Base-by-base conservation (phyloP, 768 basidiomycete species). In the Russula abietina region DNA sequence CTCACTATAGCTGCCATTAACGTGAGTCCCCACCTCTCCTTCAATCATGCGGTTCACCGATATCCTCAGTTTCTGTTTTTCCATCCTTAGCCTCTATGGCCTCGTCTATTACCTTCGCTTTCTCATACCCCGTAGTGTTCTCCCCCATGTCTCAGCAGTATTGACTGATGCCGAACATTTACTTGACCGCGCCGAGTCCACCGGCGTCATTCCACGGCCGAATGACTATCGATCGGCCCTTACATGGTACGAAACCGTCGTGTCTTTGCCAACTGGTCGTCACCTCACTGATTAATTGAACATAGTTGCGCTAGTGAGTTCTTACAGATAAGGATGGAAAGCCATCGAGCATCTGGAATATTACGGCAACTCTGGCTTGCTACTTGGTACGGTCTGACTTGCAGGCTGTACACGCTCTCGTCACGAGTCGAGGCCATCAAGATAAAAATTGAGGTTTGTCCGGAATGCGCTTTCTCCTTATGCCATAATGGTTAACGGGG, bases 321-420 rank as follows among this genome's bases (percentile, higher is more conserved):
- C 19, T 22, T 52, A 17, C 51, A 16, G 22, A 45, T 54, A 11
- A 52, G 59, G 10, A 60, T 33, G 3, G 52, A 60, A n/a, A 60
- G 59, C 24, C 41, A 60, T 28, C 59, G 41, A 36, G 24, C 52
- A 19, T 43, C 30, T 5, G 24, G 52, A 11, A 38, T 38, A 1
- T 30, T 41, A 16, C 51, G 32, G 17, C 59, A 60, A 45, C 16
- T 60, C 17, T 22, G 32, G 41, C 59, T n/a, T 38, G 52, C 59
- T 9, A 0, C 36, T 45, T 19, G 59, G n/a, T 39, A 43, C 19
- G 59, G 59, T 19, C 52, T 53, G 12, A 53, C 59, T 4, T 53
- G 41, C 51, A 52, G 17, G n/a, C n/a, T 60, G n/a, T 45, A 32
- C 26, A 12, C n/a, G 19, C 41, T 54, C 6, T 39, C 43, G n/a